These are phyloP conservation scores for Areca catechu DNA, from an alignment of 176 grass and related monocot species.

Conservation along the genomic window DNA sequence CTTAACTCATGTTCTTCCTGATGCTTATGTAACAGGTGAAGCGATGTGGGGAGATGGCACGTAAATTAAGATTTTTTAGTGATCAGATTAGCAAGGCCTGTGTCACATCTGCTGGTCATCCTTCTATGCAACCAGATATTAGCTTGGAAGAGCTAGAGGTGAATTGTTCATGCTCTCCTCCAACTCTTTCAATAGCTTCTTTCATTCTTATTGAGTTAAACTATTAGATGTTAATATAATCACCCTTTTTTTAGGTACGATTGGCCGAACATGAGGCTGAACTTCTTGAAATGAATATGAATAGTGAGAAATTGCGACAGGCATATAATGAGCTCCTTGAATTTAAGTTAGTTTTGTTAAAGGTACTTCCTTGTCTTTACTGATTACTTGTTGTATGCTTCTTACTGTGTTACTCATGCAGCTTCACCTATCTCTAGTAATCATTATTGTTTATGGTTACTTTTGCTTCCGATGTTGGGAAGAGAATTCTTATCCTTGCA, in stretches of 20 bases:
- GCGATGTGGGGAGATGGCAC: slow-evolving; percentile 88
- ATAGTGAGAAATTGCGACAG: slow-evolving; percentile 71
- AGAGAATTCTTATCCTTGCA: too few species aligned
- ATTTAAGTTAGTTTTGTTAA: slow-evolving; percentile 95
- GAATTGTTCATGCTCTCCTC: slow-evolving; percentile 7
- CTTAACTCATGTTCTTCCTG: slow-evolving; percentile 5
- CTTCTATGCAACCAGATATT: slow-evolving; percentile 77
- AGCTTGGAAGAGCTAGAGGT: slow-evolving; percentile 96
- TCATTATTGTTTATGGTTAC: too few species aligned
- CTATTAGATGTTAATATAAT: not conserved
- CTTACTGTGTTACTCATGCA: too few species aligned
- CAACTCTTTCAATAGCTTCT: not conserved
- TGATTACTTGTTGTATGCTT: not conserved
- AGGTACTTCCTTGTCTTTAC: slow-evolving; percentile 59
- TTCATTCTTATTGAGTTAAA: not conserved
- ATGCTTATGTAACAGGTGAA: slow-evolving; percentile 47
- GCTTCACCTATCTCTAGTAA: not conserved
- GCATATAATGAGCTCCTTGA: slow-evolving; percentile 97
- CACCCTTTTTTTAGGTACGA: slow-evolving; percentile 40
- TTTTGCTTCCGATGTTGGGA: too few species aligned
- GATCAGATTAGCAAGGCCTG: slow-evolving; percentile 85
- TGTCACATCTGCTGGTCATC: slow-evolving; percentile 45
- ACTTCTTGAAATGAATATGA: slow-evolving; percentile 90
- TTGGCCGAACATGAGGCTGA: slow-evolving; percentile 87
- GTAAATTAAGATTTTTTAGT: slow-evolving; percentile 83